phyloP scores from a whole-genome alignment of 352 stramenopile species.

The Globisporangium ultimum region DNA sequence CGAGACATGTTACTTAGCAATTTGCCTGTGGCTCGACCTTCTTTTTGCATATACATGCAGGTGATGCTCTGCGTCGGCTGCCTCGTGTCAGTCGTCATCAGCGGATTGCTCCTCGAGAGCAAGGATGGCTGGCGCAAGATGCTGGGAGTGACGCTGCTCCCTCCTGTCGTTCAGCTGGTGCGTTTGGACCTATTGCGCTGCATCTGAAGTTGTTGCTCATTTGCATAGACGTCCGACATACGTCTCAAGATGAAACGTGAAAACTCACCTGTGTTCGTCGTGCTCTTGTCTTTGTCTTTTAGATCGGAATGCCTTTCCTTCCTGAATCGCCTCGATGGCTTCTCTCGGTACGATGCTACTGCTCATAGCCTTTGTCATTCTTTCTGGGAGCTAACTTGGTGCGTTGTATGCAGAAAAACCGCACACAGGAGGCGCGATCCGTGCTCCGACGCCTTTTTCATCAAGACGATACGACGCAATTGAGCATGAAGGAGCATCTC shows the following conservation, averaged over 20 bases:
- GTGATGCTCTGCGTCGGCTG: constrained; percentile 75
- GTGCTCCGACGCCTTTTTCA: constrained; percentile 30
- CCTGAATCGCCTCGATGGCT: constrained; percentile 71
- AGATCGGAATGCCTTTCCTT: constrained; percentile 66
- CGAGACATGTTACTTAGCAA: neutral
- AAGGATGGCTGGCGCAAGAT: constrained; percentile 61
- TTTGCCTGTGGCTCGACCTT: neutral
- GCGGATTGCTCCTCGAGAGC: constrained; percentile 31
- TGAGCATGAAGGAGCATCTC: constrained; percentile 20
- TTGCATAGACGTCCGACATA: neutral
- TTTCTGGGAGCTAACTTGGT: neutral
- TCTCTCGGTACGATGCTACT: constrained; percentile 31
- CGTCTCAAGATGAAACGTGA: too few relatives aligned
- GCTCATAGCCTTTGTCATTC: neutral
- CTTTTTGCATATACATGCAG: constrained; percentile 7
- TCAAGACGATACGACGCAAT: constrained; percentile 5
- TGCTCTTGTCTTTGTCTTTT: neutral
- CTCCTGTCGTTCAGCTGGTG: constrained; percentile 61
- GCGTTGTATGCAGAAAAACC: constrained; percentile 35
- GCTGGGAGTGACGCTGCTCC: constrained; percentile 57
- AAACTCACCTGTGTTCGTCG: neutral
- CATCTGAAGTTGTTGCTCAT: neutral
- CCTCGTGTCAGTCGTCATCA: constrained; percentile 57
- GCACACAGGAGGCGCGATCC: constrained; percentile 33
- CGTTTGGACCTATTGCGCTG: neutral